Base-by-base conservation (phyloP, 805 yeast genomes). In the Cyberlindnera japonica region DNA sequence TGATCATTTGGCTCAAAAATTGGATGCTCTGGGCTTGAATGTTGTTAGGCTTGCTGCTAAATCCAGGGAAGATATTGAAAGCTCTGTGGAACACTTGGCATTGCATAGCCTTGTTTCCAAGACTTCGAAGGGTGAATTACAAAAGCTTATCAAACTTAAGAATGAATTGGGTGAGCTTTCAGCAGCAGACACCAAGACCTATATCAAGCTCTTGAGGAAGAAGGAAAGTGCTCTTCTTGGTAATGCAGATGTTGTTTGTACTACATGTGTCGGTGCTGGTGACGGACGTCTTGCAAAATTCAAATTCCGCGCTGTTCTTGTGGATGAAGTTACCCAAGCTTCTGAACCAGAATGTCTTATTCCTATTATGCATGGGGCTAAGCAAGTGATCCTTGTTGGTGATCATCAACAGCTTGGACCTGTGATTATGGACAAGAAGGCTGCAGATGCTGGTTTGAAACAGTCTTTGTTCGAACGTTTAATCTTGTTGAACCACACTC, bases 331-430 rank as follows among this genome's bases (percentile, higher is more conserved):
- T 55, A 88, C 97, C 1, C 97, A 91, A 64, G 91, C 96, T 3
- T 76, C 91, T 0, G 98, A 90, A 61, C 96, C 96, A 1, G 96
- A 89, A 61, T 79, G 85, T 54, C 70, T 90, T 54, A 87, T 90
- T 49, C 96, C 98, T 11, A 76, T 90, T 27, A 88, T 83, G 3
- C 83, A 81, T 50, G 96, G 96, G 19, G 89, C 95, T 33, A 83
- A 83, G 57, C 96, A 90, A 58, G 87, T 89, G 6, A 77, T 90
- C 33, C 66, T 90, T 24, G 96, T 89, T 27, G 98, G 98, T 56
- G 98, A 90, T 61, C 97, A 91, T 63, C 91, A 88, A 64, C 98
- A 90, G 67, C 69, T 90, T 49, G 96, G 97, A 2, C 97, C 98
- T 0, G 95, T 89, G 18, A 83, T 91, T 35, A 62, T 86, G 41